A percentile compares a stretch with the other conserved stretches of the same genome.
Conservation (phyloP, 1,139 yeast species). For the Yamadazyma oceani region DNA sequence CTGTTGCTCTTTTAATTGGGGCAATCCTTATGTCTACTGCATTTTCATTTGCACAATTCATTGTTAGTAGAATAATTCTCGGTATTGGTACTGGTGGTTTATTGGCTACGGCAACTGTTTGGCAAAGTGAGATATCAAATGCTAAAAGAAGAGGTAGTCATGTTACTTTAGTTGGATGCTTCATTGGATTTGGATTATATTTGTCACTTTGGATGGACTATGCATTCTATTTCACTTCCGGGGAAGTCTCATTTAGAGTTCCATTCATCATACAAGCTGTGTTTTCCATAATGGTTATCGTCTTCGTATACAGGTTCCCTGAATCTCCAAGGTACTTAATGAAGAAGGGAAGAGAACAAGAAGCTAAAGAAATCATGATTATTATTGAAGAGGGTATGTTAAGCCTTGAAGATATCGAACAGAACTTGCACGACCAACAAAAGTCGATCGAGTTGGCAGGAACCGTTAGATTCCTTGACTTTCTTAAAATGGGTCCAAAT, state of each 20-base stretch:
- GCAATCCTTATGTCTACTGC: slow-evolving; percentile 37
- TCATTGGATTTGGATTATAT: slow-evolving; percentile 40
- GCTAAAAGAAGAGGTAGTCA: slow-evolving; percentile 35
- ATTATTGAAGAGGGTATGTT: slow-evolving; percentile 17
- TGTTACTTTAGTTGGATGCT: slow-evolving; percentile 36
- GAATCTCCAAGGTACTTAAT: slow-evolving; percentile 8
- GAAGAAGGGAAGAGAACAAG: slow-evolving; percentile 5
- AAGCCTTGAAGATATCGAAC: slow-evolving; percentile 27
- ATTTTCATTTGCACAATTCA: slow-evolving; percentile 32
- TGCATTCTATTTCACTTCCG: slow-evolving; percentile 37
- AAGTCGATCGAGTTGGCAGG: slow-evolving; percentile 26
- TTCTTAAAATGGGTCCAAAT: slow-evolving; percentile 38
- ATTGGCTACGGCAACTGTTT: slow-evolving; percentile 40
- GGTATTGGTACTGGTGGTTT: slow-evolving; percentile 44
- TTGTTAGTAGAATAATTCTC: slow-evolving; percentile 41
- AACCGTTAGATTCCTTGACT: slow-evolving; percentile 23
- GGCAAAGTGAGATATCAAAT: slow-evolving; percentile 38
- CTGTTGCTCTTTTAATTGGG: slow-evolving; percentile 33
- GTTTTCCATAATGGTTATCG: slow-evolving; percentile 26
- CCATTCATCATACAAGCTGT: slow-evolving; percentile 42
- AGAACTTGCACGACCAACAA: slow-evolving; percentile 23
- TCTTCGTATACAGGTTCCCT: slow-evolving; percentile 14
- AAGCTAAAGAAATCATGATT: slow-evolving; percentile 4
- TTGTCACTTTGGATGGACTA: slow-evolving; percentile 47
- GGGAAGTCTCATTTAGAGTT: slow-evolving; percentile 33